phyloP scores from a whole-genome alignment of 805 yeast genomes.

The Myxozyma lipomycoides region DNA sequence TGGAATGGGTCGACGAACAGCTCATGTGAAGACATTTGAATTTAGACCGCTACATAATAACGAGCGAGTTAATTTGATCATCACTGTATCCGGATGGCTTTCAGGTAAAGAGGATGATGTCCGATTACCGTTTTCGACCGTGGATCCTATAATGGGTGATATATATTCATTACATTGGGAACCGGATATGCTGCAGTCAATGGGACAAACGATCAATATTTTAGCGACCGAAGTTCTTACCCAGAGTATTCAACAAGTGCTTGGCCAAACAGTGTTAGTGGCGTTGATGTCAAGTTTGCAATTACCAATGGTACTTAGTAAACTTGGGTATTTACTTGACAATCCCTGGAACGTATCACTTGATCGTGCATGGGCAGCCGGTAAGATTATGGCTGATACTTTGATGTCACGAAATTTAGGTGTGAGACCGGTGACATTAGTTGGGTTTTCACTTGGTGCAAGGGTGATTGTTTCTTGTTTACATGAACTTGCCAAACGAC shows the following conservation, averaged over 20 bases:
- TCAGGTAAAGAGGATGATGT: constrained; percentile 92
- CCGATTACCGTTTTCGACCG: constrained; percentile 89
- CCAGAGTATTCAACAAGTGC: constrained; percentile 89
- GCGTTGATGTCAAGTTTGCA: constrained; percentile 92
- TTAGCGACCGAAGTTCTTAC: constrained; percentile 90
- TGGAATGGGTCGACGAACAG: constrained; percentile 84
- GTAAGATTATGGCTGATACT: constrained; percentile 82
- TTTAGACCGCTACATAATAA: constrained; percentile 89
- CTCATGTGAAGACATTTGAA: constrained; percentile 90
- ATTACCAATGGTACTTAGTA: constrained; percentile 85
- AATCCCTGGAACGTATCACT: constrained; percentile 98
- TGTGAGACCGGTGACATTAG: constrained; percentile 82
- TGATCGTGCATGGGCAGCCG: constrained; percentile 97
- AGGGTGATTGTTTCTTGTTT: constrained; percentile 87
- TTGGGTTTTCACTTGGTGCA: constrained; percentile 93
- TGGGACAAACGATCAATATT: constrained; percentile 93
- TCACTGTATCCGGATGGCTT: constrained; percentile 98
- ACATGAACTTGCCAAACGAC: constrained; percentile 75
- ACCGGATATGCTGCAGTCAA: constrained; percentile 92
- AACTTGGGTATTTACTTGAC: constrained; percentile 81
- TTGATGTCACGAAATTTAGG: constrained; percentile 83
- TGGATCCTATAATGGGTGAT: constrained; percentile 98
- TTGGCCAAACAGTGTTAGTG: constrained; percentile 84
- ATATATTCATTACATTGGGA: constrained; percentile 91
- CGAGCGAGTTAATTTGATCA: constrained; percentile 76